Evolutionary conservation across 2,329 filamentous ascomycete species (phyloP), one percentile per base, ranked within the genome.

Genomic region (Colletotrichum coccodes): DNA sequence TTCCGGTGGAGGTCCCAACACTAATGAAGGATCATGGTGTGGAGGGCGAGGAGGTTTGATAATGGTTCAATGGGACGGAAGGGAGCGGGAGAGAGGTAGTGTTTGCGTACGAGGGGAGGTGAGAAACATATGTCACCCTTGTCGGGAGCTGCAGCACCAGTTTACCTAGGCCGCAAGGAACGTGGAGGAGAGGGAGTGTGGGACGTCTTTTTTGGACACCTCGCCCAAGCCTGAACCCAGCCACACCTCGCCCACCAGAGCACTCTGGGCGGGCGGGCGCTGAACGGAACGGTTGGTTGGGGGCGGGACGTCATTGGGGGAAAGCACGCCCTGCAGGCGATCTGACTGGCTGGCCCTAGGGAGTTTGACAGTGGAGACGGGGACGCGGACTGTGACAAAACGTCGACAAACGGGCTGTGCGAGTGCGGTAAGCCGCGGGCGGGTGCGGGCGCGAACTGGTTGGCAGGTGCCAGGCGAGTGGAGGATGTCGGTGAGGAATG

Each of bases 21-120:
- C 60, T 68, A 68, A 36, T 40, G 54, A 59, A 23, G 23, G 53
- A 28, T n/a, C 66, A 69, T 69, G 61, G 28, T 56, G 66, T 36
- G 66, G 56, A 54, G 54, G 47, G 28, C 34, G 30, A 49, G 18
- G 65, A 28, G 40, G 34, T 21, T 46, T 56, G 34, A n/a, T 42
- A 56, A 49, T n/a, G 42, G 18, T 42, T 65, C 61, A 69, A 66
- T 49, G 38, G 61, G 30, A 57, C 47, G 49, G 34, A 28, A 64
- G 28, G 53, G 53, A 59, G 34, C 50, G 42, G 32, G 46, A 46
- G 44, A n/a, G 50, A 49, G 40, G 50, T 11, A 46, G 56, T 32
- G 30, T 32, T 18, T 46, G 56, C 40, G n/a, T 52, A 53, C 49
- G 49, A 36, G 49, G 54, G 44, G 75, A 73, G 67, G 72, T 63